Base-by-base conservation (phyloP, 176 grass and related monocot genomes). In the Hordeum marinum region DNA sequence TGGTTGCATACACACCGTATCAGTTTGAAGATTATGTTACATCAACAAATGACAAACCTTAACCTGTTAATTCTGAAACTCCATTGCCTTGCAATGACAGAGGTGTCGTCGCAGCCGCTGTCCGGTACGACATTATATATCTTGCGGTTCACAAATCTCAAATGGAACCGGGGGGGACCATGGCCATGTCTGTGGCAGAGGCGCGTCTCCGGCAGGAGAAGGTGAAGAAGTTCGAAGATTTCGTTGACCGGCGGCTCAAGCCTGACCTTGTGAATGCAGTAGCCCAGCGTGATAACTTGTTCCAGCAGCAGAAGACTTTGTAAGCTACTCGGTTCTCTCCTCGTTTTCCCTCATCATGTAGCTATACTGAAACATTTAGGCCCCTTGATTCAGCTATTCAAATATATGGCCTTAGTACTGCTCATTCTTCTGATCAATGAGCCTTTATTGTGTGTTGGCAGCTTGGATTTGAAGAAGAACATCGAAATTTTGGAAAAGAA, bases 381-480 rank as follows among this genome's bases (percentile, higher is more conserved):
- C 42, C 3, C 3, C 13, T 11, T 45, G 17, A 10, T 80, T 80
- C 13, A 18, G 42, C 6, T 76, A 42, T 3, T 75, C 55, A 48
- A n/a, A 34, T 70, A 27, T 46, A 8, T 12, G 20, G 45, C 10
- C 6, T 82, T 79, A 35, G 5, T 45, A 20, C 7, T 31, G 27
- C 40, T 40, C 25, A 8, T 81, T 85, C 21, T 17, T 78, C 46
- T 89, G 32, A 35, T 39, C 3, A 21, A 78, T 72, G 4, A 40
- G 20, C 3, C 15, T 77, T 60, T 71, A 27, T 42, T 61, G 29
- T 7, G 26, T 63, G 26, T 58, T 14, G 21, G 25, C 86, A 98
- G 95, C 83, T 85, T 77, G 61, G 93, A 98, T 93, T 78, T 98
- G 89, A 98, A 92, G 91, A 91, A 63, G 68, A 98, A 98, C 79